These are phyloP conservation scores for Orbilia blumenaviensis DNA, from an alignment of 2,329 filamentous ascomycete species.

Conservation along the genomic window DNA sequence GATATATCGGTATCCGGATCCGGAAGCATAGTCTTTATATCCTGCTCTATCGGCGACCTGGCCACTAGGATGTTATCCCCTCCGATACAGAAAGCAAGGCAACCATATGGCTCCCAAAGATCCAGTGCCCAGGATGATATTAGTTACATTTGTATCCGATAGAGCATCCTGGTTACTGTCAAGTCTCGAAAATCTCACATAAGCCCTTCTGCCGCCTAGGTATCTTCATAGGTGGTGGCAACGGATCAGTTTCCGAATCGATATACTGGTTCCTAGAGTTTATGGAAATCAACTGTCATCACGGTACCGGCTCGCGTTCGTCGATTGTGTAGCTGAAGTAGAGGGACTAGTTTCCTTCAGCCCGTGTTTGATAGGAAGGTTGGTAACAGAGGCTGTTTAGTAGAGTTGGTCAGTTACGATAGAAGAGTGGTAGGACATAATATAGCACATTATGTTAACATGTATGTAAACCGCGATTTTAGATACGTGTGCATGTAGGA, in stretches of 20 bases:
- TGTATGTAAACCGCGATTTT: neutral
- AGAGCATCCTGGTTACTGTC: too few relatives aligned
- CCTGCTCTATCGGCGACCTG: constrained; percentile 1
- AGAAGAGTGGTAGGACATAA: neutral
- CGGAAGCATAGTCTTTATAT: constrained; percentile 10
- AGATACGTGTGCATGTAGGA: too few relatives aligned
- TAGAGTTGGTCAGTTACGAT: too few relatives aligned
- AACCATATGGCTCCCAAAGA: constrained; percentile 3
- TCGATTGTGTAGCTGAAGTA: constrained; percentile 22
- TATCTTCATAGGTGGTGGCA: too few relatives aligned
- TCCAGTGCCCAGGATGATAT: neutral
- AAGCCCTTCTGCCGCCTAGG: too few relatives aligned
- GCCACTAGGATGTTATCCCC: too few relatives aligned
- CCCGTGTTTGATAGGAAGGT: constrained; percentile 20
- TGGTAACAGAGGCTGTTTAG: constrained; percentile 12
- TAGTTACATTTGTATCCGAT: constrained; percentile 4
- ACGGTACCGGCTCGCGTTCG: neutral
- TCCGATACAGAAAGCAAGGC: too few relatives aligned
- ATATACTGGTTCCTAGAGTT: constrained; percentile 10
- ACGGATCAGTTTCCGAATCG: neutral
- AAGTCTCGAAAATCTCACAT: too few relatives aligned
- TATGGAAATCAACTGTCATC: neutral
- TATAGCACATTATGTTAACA: neutral
- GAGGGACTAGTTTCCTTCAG: constrained; percentile 1
- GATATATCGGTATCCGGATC: too few relatives aligned